Percentiles rank a stretch among this genome's conserved stretches.
Evolutionary conservation across 2,329 filamentous ascomycete species (phyloP).

Genomic region (Aspergillus eucalypticola): DNA sequence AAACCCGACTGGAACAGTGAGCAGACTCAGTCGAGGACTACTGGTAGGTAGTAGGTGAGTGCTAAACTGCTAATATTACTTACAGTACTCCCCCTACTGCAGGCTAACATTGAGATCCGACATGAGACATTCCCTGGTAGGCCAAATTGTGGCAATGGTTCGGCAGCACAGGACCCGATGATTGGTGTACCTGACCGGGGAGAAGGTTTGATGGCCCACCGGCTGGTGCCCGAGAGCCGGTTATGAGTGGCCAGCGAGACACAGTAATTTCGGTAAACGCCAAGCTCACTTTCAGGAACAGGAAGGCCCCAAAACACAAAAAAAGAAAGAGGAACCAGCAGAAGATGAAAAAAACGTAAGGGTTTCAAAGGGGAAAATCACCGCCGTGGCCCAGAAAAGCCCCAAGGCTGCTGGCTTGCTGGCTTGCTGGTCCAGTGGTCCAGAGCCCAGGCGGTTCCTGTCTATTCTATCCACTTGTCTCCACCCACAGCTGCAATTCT

Average conservation of each 20-base stretch:
- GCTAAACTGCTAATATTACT: neutral
- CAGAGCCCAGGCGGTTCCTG: slow-evolving; percentile 6
- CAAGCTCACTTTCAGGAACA: slow-evolving; percentile 31
- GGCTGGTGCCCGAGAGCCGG: slow-evolving; percentile 4
- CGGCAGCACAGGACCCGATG: slow-evolving; percentile 16
- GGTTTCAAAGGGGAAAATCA: slow-evolving; percentile 8
- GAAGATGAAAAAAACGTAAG: slow-evolving; percentile 1
- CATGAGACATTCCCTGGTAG: slow-evolving; percentile 21
- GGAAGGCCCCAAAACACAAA: slow-evolving; percentile 25
- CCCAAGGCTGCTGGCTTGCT: slow-evolving; percentile 1
- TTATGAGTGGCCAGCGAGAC: slow-evolving; percentile 27
- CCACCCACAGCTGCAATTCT: slow-evolving; percentile 12
- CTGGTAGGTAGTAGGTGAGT: neutral
- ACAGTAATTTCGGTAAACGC: slow-evolving; percentile 28
- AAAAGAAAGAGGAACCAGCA: neutral
- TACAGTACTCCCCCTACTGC: neutral
- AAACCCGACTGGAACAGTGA: neutral
- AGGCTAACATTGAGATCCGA: slow-evolving; percentile 15
- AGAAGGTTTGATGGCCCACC: slow-evolving; percentile 14
- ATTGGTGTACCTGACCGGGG: slow-evolving; percentile 37
- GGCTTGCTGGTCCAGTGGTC: slow-evolving; percentile 3
- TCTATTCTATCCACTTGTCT: slow-evolving; percentile 7
- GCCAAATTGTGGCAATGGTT: slow-evolving; percentile 19
- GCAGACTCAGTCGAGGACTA: no score
- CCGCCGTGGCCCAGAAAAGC: neutral